Evolutionary conservation across 2,329 filamentous ascomycete genomes (phyloP).

Genomic region (Colletotrichum musae): DNA sequence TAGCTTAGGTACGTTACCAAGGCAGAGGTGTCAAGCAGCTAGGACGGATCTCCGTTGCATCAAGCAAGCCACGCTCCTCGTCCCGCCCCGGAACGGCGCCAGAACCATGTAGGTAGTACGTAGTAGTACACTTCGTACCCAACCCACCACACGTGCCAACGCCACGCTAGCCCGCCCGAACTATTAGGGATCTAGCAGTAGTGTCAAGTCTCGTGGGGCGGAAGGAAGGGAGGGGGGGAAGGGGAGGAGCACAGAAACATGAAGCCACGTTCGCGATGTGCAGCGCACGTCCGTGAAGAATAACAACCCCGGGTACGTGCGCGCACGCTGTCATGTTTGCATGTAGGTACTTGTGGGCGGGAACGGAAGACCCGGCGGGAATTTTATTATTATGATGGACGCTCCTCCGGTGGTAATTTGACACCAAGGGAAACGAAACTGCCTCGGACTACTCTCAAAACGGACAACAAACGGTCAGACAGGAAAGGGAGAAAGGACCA

Average conservation of each 20-base stretch:
- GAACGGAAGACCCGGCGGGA: not conserved
- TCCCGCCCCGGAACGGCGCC: not conserved
- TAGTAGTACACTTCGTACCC: too few species aligned
- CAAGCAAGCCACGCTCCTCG: not conserved
- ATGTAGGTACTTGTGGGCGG: not conserved
- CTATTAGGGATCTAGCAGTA: not conserved
- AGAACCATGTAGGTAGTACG: too few species aligned
- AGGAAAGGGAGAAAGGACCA: too few species aligned
- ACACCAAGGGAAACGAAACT: not conserved
- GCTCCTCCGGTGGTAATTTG: not conserved
- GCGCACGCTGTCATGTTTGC: not conserved
- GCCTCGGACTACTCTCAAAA: not conserved
- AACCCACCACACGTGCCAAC: not conserved
- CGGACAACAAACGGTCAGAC: too few species aligned
- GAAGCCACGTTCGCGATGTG: too few species aligned
- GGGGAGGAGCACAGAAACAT: too few species aligned
- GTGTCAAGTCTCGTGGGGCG: not conserved
- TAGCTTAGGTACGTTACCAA: too few species aligned
- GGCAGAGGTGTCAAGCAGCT: too few species aligned
- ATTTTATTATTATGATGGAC: not conserved
- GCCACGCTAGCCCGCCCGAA: slow-evolving; percentile 9
- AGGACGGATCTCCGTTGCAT: slow-evolving; percentile 16
- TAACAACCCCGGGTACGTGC: too few species aligned
- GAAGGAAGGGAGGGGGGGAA: too few species aligned
- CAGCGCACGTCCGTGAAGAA: too few species aligned